These are phyloP conservation scores for Podospora appendiculata DNA, from an alignment of 495 filamentous ascomycete genomes.

Conservation along the genomic window DNA sequence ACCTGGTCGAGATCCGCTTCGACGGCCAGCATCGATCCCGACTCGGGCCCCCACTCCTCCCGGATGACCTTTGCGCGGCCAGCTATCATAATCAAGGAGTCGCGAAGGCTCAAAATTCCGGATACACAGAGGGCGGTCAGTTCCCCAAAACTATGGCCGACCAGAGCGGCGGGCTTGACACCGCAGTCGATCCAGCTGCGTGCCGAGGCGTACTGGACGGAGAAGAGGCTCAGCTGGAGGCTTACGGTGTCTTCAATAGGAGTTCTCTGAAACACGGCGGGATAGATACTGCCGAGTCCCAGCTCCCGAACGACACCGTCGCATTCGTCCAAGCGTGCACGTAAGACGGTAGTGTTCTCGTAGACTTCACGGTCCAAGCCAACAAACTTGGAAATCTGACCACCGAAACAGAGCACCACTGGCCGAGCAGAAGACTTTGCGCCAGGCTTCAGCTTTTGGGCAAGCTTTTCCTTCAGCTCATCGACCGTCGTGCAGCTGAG, in stretches of 20 bases:
- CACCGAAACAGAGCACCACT: not conserved
- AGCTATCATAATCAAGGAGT: constrained; percentile 31
- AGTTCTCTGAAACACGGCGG: constrained; percentile 35
- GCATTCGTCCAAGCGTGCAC: constrained; percentile 20
- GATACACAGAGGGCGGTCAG: constrained; percentile 41
- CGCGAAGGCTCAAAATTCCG: constrained; percentile 24
- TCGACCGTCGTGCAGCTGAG: not conserved
- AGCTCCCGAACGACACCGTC: constrained; percentile 14
- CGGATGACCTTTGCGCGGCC: constrained; percentile 32
- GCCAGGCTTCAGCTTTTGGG: too few species aligned
- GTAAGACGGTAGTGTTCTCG: not conserved
- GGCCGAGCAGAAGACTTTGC: not conserved
- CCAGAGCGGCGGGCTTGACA: constrained; percentile 22
- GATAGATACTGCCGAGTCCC: constrained; percentile 35
- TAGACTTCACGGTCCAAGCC: not conserved
- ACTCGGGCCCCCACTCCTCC: constrained; percentile 29
- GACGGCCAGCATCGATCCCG: constrained; percentile 40
- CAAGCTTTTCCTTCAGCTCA: too few species aligned
- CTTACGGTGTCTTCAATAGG: constrained; percentile 33
- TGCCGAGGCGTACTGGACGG: constrained; percentile 44
- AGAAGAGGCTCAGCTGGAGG: constrained; percentile 43
- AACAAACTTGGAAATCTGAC: not conserved
- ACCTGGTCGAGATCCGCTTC: constrained; percentile 23
- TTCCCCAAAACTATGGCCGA: constrained; percentile 51
- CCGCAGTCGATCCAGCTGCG: constrained; percentile 45